Evolutionary conservation across 2,329 filamentous ascomycete genomes (phyloP).

Genomic region (Claviceps pazoutovae): DNA sequence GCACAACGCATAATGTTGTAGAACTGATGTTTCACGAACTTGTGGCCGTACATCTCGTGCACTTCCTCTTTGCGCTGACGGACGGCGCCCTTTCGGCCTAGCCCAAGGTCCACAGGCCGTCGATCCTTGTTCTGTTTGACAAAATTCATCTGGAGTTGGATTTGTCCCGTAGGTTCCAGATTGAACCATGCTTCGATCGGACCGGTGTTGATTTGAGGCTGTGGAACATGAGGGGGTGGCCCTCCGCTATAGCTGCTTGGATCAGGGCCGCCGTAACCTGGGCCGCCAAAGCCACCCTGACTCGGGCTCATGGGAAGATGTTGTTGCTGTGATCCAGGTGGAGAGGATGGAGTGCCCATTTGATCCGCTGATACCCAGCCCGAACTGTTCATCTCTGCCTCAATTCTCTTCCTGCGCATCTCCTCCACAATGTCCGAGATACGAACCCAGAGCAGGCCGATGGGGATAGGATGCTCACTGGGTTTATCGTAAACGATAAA

Average conservation of each 20-base stretch:
- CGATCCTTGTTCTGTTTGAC: constrained; percentile 79
- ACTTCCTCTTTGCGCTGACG: constrained; percentile 96
- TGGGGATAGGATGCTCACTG: constrained; percentile 77
- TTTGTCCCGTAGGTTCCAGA: constrained; percentile 82
- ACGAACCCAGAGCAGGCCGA: constrained; percentile 89
- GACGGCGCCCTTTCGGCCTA: constrained; percentile 89
- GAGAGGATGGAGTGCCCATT: constrained; percentile 52
- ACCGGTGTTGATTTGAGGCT: constrained; percentile 38
- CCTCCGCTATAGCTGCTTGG: constrained; percentile 16
- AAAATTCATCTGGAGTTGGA: constrained; percentile 84
- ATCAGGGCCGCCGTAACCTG: constrained; percentile 19
- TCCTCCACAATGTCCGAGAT: constrained; percentile 97
- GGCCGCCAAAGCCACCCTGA: constrained; percentile 27
- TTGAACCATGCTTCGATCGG: constrained; percentile 94
- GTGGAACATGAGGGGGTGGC: constrained; percentile 19
- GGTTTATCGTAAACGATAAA: constrained; percentile 96
- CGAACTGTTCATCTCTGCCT: constrained; percentile 84
- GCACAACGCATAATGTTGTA: constrained; percentile 99
- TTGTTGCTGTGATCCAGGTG: constrained; percentile 16
- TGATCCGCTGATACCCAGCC: constrained; percentile 97
- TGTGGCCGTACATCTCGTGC: constrained; percentile 97
- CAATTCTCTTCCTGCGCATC: constrained; percentile 92
- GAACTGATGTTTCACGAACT: constrained; percentile 96
- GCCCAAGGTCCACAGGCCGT: constrained; percentile 70
- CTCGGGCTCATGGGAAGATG: constrained; percentile 47